A percentile compares a stretch with the other conserved stretches of the same genome.
phyloP scores from a whole-genome alignment of 2,329 filamentous ascomycete genomes.

The Stachybotrys echinatus region DNA sequence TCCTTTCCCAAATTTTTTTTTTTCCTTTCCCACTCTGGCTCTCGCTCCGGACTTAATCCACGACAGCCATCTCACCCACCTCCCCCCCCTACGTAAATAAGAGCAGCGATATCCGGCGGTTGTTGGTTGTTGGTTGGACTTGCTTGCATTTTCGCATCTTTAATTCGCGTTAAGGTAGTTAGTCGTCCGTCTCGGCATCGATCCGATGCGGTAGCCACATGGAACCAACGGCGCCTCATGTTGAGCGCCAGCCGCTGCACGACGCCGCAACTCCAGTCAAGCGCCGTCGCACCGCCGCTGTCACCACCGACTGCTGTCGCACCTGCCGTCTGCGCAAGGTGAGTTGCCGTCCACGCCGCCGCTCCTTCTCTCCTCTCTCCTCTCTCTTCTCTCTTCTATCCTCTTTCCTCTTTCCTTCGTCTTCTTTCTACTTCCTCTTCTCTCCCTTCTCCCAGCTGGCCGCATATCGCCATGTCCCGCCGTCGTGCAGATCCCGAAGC shows the following conservation, averaged over 20 bases:
- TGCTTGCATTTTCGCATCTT: neutral
- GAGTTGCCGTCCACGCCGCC: conserved; percentile 4
- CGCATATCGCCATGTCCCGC: too few relatives aligned
- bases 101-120: neutral
- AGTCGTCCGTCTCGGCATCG: neutral
- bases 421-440: too few relatives aligned
- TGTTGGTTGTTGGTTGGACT: neutral
- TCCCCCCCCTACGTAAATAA: neutral
- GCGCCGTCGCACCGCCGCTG: conserved; percentile 22
- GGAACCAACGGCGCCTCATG: conserved; percentile 6
- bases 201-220: conserved; percentile 2
- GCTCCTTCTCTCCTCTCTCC: too few relatives aligned
- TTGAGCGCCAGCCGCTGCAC: neutral
- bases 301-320: conserved; percentile 25
- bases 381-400: too few relatives aligned
- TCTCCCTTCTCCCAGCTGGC: too few relatives aligned
- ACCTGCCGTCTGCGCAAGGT: conserved; percentile 34
- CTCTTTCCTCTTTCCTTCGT: too few relatives aligned
- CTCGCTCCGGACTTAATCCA: neutral
- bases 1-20: neutral
- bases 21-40: neutral
- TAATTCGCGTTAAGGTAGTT: neutral
- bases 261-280: conserved; percentile 11
- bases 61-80: neutral
- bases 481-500: neutral